Percentiles rank a stretch among this genome's conserved stretches.
These are phyloP conservation scores for Mycosphaerella sp. DNA, from an alignment of 2,329 filamentous ascomycete genomes.

Conservation along the genomic window DNA sequence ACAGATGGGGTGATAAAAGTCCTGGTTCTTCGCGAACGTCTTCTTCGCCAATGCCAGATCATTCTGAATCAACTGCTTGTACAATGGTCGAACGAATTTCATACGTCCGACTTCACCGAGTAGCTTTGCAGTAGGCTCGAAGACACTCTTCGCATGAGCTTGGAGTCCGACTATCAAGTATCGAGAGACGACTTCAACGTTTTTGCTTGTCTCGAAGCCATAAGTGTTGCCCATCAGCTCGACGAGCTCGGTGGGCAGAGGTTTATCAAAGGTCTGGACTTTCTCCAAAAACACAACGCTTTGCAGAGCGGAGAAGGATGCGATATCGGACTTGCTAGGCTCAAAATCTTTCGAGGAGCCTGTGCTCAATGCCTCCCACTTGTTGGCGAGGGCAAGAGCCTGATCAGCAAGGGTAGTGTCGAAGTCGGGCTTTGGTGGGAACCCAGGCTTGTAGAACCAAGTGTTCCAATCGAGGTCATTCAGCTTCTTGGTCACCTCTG, in stretches of 20 bases:
- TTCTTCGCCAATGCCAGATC: slow-evolving; percentile 67
- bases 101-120: slow-evolving; percentile 81
- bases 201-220: slow-evolving; percentile 64
- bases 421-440: slow-evolving; percentile 85
- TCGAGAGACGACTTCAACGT: slow-evolving; percentile 76
- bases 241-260: slow-evolving; percentile 59
- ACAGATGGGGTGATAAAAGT: slow-evolving; percentile 96
- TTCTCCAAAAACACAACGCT: slow-evolving; percentile 83
- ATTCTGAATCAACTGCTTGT: slow-evolving; percentile 65
- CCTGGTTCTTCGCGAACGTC: slow-evolving; percentile 79
- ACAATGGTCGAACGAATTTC: slow-evolving; percentile 93
- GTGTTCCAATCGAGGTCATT: slow-evolving; percentile 78
- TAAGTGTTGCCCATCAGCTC: slow-evolving; percentile 70
- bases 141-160: slow-evolving; percentile 62
- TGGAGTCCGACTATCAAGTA: slow-evolving; percentile 75
- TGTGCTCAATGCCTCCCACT: slow-evolving; percentile 60
- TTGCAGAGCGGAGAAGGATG: slow-evolving; percentile 75
- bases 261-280: slow-evolving; percentile 59
- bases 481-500: slow-evolving; percentile 56
- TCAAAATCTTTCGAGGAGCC: slow-evolving; percentile 40
- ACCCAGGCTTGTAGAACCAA: slow-evolving; percentile 80
- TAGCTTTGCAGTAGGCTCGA: slow-evolving; percentile 64
- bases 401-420: slow-evolving; percentile 80
- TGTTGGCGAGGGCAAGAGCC: slow-evolving; percentile 73
- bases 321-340: slow-evolving; percentile 62